Conservation (phyloP, 1,284 basidiomycete genomes). For the Vanrija pseudolonga region DNA sequence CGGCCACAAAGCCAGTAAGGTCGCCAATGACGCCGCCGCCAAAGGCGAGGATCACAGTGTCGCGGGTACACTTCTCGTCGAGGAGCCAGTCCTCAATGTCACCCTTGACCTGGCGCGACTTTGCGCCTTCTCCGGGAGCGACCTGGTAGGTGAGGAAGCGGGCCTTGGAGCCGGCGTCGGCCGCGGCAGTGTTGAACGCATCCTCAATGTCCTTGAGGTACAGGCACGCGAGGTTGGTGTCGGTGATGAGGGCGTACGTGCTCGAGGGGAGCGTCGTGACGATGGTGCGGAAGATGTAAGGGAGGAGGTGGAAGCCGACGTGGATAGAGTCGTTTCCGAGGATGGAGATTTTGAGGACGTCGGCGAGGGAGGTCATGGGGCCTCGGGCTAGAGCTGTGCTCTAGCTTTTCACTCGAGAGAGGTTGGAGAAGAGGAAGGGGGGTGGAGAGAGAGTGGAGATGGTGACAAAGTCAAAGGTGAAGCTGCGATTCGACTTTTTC, state of each 20-base stretch:
- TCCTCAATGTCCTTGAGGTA: constrained; percentile 66
- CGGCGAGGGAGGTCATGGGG: constrained; percentile 34
- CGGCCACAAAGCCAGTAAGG: constrained; percentile 91
- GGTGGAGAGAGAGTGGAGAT: too few relatives aligned
- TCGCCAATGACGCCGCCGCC: constrained; percentile 97
- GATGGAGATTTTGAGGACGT: constrained; percentile 65
- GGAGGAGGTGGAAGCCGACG: constrained; percentile 83
- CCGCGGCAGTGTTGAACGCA: constrained; percentile 60
- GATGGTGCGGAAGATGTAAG: constrained; percentile 79
- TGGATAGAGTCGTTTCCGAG: constrained; percentile 83
- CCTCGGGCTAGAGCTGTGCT: not conserved
- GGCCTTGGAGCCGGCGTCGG: constrained; percentile 49
- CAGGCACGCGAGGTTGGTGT: constrained; percentile 78
- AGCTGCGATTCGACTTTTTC: not conserved
- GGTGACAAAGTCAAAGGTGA: too few relatives aligned
- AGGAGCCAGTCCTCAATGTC: constrained; percentile 92
- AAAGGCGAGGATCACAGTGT: constrained; percentile 88
- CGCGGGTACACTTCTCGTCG: constrained; percentile 81
- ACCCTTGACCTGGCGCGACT: constrained; percentile 87
- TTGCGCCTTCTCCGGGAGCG: constrained; percentile 86
- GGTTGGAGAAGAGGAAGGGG: too few relatives aligned
- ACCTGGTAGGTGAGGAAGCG: constrained; percentile 78
- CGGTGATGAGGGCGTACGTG: constrained; percentile 89
- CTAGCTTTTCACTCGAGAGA: not conserved
- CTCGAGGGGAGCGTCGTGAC: constrained; percentile 71